phyloP scores from a whole-genome alignment of 192 early-diverging fungal species.

The Rhizophagus sp. region DNA sequence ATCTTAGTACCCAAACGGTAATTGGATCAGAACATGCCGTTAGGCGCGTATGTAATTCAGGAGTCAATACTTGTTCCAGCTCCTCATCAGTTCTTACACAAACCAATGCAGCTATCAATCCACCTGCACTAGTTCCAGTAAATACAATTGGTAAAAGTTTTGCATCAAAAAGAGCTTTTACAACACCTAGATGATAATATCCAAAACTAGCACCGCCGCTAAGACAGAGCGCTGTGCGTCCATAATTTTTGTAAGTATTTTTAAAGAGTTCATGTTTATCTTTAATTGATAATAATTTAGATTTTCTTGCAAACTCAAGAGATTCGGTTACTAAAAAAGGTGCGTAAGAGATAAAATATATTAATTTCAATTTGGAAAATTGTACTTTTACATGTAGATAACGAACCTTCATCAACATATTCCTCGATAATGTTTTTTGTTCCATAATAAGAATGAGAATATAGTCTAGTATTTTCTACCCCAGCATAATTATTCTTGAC shows the following conservation, averaged over 20 bases:
- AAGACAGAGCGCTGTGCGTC: slow-evolving; percentile 74
- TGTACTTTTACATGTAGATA: neutral
- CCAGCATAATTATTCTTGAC: slow-evolving; percentile 79
- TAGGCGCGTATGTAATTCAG: slow-evolving; percentile 51
- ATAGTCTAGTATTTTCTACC: slow-evolving; percentile 72
- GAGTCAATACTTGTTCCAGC: slow-evolving; percentile 55
- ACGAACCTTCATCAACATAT: slow-evolving; percentile 64
- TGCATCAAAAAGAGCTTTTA: slow-evolving; percentile 69
- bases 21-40: slow-evolving; percentile 54
- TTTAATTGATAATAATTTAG: slow-evolving; percentile 39
- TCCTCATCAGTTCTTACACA: slow-evolving; percentile 71
- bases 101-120: slow-evolving; percentile 64
- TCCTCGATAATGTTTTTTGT: slow-evolving; percentile 72
- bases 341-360: neutral
- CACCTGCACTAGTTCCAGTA: slow-evolving; percentile 74
- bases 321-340: slow-evolving; percentile 49
- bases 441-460: slow-evolving; percentile 71
- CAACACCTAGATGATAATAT: slow-evolving; percentile 72
- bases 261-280: slow-evolving; percentile 69
- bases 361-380: slow-evolving; percentile 5
- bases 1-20: slow-evolving; percentile 40
- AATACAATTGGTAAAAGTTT: slow-evolving; percentile 71
- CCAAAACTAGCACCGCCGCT: slow-evolving; percentile 77
- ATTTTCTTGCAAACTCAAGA: slow-evolving; percentile 39
- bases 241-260: slow-evolving; percentile 65